These are phyloP conservation scores for Yarrowia sp. DNA, from an alignment of 805 yeast species.

Conservation along the genomic window DNA sequence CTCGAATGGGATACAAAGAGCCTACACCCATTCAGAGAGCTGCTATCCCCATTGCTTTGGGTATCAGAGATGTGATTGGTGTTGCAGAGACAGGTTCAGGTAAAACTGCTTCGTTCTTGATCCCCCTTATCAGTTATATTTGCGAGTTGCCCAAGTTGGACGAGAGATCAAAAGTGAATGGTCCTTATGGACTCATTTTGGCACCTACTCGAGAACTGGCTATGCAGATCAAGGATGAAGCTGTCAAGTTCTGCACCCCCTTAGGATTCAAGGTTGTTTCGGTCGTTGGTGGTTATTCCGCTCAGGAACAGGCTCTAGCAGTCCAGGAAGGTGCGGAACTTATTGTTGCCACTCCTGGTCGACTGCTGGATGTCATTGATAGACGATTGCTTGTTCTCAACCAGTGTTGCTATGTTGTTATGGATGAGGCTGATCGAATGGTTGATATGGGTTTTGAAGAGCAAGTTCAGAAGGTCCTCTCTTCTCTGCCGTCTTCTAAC, in stretches of 20 bases:
- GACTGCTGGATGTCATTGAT: constrained; percentile 81
- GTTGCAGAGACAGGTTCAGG: constrained; percentile 98
- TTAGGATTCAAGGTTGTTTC: constrained; percentile 57
- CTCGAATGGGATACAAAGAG: constrained; percentile 55
- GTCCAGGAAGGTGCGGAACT: constrained; percentile 72
- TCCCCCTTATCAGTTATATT: constrained; percentile 72
- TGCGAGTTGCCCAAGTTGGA: constrained; percentile 57
- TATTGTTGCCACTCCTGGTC: constrained; percentile 93
- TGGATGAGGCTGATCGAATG: constrained; percentile 98
- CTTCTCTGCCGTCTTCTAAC: constrained; percentile 59
- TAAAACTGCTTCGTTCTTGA: constrained; percentile 80
- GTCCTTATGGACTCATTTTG: constrained; percentile 75
- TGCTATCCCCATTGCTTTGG: constrained; percentile 73
- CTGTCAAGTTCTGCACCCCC: constrained; percentile 57
- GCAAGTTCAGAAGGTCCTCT: constrained; percentile 68
- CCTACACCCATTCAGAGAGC: constrained; percentile 96
- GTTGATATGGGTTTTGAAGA: constrained; percentile 92
- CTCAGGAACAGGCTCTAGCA: constrained; percentile 71
- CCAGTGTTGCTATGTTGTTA: constrained; percentile 69
- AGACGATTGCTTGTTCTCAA: constrained; percentile 65
- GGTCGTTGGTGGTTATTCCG: constrained; percentile 88
- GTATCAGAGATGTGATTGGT: constrained; percentile 74
- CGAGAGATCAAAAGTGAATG: constrained; percentile 59
- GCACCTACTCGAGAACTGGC: constrained; percentile 97
- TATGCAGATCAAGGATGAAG: constrained; percentile 77